Conservation (phyloP, 2,329 filamentous ascomycete species). For the Emericellopsis cladophorae region DNA sequence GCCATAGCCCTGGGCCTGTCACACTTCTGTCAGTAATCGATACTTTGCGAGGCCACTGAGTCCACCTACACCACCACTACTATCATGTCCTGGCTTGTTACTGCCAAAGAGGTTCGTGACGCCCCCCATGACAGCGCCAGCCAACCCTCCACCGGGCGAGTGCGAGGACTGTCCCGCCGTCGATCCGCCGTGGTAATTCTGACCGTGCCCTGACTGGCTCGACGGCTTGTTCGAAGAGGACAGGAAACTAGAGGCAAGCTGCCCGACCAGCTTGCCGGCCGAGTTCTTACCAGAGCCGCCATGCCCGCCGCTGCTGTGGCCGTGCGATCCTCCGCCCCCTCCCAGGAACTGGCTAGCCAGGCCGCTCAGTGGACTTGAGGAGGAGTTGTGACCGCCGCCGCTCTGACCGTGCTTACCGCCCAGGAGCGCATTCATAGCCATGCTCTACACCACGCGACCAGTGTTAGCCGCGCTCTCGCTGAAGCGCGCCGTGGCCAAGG, state of each 20-base stretch:
- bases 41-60: neutral
- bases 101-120: conserved; percentile 41
- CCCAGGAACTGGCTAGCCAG: conserved; percentile 35
- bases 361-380: conserved; percentile 27
- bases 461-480: neutral
- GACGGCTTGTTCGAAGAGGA: conserved; percentile 32
- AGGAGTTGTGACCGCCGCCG: conserved; percentile 15
- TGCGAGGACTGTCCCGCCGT: conserved; percentile 17
- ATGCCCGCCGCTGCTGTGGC: conserved; percentile 12
- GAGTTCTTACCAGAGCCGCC: conserved; percentile 22
- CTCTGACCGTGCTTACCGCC: conserved; percentile 24
- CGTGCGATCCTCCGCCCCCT: conserved; percentile 21
- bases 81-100: conserved; percentile 18
- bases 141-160: conserved; percentile 32
- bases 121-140: conserved; percentile 40
- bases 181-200: conserved; percentile 37
- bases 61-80: conserved; percentile 14
- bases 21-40: conserved; percentile 1
- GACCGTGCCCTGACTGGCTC: conserved; percentile 9
- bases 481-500: neutral
- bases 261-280: conserved; percentile 42
- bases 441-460: conserved; percentile 25
- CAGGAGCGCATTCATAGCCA: conserved; percentile 48
- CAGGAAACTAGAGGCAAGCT: conserved; percentile 43
- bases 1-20: conserved; percentile 44